Evolutionary conservation across 169 alveolate species (phyloP), one percentile per base, ranked within the genome.

Genomic region (Eimeria falciformis): DNA sequence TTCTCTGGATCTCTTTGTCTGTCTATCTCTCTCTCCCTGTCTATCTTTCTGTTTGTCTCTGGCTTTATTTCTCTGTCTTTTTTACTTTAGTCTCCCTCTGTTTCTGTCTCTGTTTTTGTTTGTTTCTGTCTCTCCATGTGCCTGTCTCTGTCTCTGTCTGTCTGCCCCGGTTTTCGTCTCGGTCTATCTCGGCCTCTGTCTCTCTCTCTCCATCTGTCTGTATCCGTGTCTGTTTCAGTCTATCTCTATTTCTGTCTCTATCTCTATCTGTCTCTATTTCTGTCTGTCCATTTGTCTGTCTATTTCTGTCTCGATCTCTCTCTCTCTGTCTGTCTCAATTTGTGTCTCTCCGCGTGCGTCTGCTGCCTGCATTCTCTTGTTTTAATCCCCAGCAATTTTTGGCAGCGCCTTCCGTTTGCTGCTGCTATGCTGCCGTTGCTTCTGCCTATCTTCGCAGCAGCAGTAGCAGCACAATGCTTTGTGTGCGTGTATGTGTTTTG

Each of bases 381-480:
- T n/a, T n/a, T n/a, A n/a, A n/a, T n/a, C n/a, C n/a, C n/a, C n/a
- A n/a, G n/a, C n/a, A n/a, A n/a, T n/a, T n/a, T n/a, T n/a, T n/a
- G n/a, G 45, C 37, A 25, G 43, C 77, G 9, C 18, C 77, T 9
- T 7, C 9, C 9, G 27, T 5, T 4, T 66, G 37, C 77, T 66
- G 77, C 77, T 66, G 77, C 77, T 66, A 45, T 66, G 77, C 77
- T 66, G 29, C 77, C 27, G 77, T 45, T 66, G 77, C 77, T 18
- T 37, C 77, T 18, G 58, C 14, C 21, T 7, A 50, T 14, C 62
- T 14, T 14, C 62, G 7, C 62, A 11, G 62, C 62, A 50, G 62
- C 62, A 14, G 7, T 14, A 11, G 62, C 62, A n/a, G n/a, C n/a
- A n/a, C n/a, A n/a, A n/a, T n/a, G n/a, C 62, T 50, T 14, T 50